phyloP scores from a whole-genome alignment of 192 early-diverging fungal species.

The Coemansia sp. region DNA sequence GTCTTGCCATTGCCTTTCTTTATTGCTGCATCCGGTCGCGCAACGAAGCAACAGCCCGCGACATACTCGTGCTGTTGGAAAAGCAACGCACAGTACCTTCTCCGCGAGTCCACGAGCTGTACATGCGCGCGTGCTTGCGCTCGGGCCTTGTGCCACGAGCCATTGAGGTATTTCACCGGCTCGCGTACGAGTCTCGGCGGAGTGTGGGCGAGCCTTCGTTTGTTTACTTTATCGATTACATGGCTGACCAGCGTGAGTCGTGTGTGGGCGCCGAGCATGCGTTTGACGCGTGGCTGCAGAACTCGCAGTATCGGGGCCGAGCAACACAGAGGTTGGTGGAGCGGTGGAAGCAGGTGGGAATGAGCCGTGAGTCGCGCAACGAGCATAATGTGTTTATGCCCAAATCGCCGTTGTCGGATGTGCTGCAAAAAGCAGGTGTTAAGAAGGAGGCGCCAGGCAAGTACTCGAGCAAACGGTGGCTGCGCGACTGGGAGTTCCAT shows the following conservation, averaged over 20 bases:
- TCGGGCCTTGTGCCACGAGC: constrained; percentile 12
- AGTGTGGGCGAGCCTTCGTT: constrained; percentile 22
- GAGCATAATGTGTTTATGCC: constrained; percentile 19
- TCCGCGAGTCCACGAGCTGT: constrained; percentile 31
- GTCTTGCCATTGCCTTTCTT: constrained; percentile 18
- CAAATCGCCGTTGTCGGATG: not conserved
- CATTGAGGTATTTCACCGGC: constrained; percentile 16
- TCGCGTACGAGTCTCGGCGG: constrained; percentile 16
- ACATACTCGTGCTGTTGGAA: not conserved
- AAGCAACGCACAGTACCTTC: not conserved
- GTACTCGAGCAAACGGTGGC: constrained; percentile 10
- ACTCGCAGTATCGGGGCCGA: constrained; percentile 12
- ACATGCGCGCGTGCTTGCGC: constrained; percentile 30
- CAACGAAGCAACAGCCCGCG: constrained; percentile 18
- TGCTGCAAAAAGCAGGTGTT: constrained; percentile 3
- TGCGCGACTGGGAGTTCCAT: constrained; percentile 33
- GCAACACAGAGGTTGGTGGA: constrained; percentile 12
- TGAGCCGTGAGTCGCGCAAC: not conserved
- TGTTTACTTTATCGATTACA: constrained; percentile 17
- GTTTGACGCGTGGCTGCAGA: constrained; percentile 38
- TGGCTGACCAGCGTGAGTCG: constrained; percentile 22
- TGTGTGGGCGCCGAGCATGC: constrained; percentile 27
- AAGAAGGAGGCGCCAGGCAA: not conserved
- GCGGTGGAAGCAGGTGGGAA: constrained; percentile 6
- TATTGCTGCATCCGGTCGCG: constrained; percentile 33